Evolutionary conservation across 2,329 filamentous ascomycete genomes (phyloP).

Genomic region (Penicillium vulpinum): DNA sequence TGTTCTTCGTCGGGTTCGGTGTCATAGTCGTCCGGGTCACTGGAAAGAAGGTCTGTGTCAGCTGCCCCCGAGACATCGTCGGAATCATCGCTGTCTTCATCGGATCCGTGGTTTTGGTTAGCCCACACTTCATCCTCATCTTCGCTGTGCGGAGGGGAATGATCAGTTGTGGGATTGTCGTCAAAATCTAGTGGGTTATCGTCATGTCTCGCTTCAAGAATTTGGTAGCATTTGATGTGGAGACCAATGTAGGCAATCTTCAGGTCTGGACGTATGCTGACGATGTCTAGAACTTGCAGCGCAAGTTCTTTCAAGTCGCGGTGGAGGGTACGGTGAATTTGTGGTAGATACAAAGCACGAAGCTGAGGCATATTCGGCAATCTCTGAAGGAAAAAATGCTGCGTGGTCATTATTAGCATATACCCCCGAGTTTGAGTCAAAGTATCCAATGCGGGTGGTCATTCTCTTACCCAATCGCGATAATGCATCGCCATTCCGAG

Average conservation of each 20-base stretch:
- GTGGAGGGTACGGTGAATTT: constrained; percentile 64
- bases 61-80: constrained; percentile 27
- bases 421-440: background rate
- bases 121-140: constrained; percentile 43
- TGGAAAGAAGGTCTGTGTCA: constrained; percentile 25
- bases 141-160: constrained; percentile 42
- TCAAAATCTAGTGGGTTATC: constrained; percentile 37
- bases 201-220: constrained; percentile 60
- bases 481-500: constrained; percentile 72
- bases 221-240: constrained; percentile 76
- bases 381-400: constrained; percentile 77
- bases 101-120: constrained; percentile 46
- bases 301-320: constrained; percentile 69
- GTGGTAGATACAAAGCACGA: constrained; percentile 68
- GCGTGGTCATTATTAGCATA: constrained; percentile 20
- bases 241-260: constrained; percentile 77
- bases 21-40: constrained; percentile 48
- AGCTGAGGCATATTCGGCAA: constrained; percentile 70
- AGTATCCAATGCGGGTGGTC: background rate
- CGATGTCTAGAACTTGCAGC: constrained; percentile 74
- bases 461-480: constrained; percentile 69
- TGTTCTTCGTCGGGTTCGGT: constrained; percentile 40
- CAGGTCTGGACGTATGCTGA: constrained; percentile 72
- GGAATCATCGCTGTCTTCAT: constrained; percentile 40
- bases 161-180: constrained; percentile 34